These are phyloP conservation scores for Limonium bicolor DNA, from an alignment of 148 eudicot genomes.

Conservation along the genomic window DNA sequence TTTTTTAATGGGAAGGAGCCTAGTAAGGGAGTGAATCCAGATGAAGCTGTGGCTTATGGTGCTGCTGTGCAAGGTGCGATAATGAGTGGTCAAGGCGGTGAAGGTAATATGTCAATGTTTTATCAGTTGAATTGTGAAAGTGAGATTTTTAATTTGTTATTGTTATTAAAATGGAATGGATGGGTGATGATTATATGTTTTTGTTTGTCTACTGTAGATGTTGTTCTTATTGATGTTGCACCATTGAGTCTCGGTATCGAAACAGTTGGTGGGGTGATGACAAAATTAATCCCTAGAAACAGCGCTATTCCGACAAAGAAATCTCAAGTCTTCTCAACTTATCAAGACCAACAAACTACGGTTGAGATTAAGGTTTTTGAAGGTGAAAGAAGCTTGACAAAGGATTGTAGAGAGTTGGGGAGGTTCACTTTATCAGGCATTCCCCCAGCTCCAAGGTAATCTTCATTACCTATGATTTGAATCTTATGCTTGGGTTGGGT, in stretches of 20 bases:
- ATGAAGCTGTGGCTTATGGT: slow-evolving; percentile 1
- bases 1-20: slow-evolving; percentile 1
- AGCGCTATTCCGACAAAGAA: slow-evolving; percentile 45
- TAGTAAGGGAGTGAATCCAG: slow-evolving; percentile 2
- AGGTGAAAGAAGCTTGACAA: slow-evolving; percentile 48
- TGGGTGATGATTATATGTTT: neutral
- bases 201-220: neutral
- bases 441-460: slow-evolving; percentile 64
- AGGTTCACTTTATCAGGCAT: slow-evolving; percentile 37
- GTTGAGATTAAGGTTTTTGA: slow-evolving; percentile 42
- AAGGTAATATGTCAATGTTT: neutral
- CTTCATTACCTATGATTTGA: no score
- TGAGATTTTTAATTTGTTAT: no score
- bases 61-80: slow-evolving; percentile 2
- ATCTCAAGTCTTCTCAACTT: slow-evolving; percentile 38
- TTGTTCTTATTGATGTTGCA: slow-evolving; percentile 44
- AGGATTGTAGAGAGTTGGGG: slow-evolving; percentile 44
- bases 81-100: neutral
- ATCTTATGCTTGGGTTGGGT: no score
- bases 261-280: slow-evolving; percentile 61
- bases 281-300: slow-evolving; percentile 49
- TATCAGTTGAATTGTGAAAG: no score
- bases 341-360: slow-evolving; percentile 39
- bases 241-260: slow-evolving; percentile 49
- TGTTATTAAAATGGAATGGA: no score